Evolutionary conservation across 352 stramenopile species (phyloP), one percentile per base, ranked within the genome.

Genomic region (Phytophthora pinifolia): DNA sequence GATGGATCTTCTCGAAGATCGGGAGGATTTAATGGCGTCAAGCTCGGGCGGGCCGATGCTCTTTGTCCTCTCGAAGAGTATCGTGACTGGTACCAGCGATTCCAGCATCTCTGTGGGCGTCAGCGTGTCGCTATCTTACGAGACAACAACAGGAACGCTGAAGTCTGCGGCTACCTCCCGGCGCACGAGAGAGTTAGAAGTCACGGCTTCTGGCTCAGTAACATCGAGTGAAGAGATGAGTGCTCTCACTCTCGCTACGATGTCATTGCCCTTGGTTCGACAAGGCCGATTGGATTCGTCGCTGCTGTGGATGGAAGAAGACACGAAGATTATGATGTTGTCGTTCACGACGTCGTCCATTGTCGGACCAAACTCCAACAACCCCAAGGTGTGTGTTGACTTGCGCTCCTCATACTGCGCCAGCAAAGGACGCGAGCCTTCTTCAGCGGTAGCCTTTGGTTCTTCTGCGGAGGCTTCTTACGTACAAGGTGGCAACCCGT

Each of bases 281-380:
- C 46, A 50, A 18, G 79, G 76, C 2, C 60, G 67, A 0, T 52
- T 92, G 31, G 70, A 91, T 53, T 88, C 83, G 12, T 93, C 83
- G 25, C 59, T 93, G 25, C 17, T 93, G 3, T 93, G 83, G 83
- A 68, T 93, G 22, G 79, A 91, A 50, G 65, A 78, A 30, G 72
- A 92, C 51, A 78, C 74, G 5, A 65, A 77, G 15, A 72, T 82
- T 18, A 59, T 84, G 22, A 84, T 83, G 46, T n/a, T 93, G 15
- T 93, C 83, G 9, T 90, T 93, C 48, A 76, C 79, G 18, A 90
- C 81, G 8, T 85, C 83, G 4, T 86, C 80, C 2, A 82, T 91
- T 41, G 73, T 93, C 35, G 74, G 79, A 18, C 65, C 66, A 18
- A 70, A 76, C 27, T 88, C 77, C 13, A 59, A 78, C 18, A 72